Evolutionary conservation across 2,329 filamentous ascomycete species (phyloP), one percentile per base, ranked within the genome.

Genomic region (Botrytis fabae): DNA sequence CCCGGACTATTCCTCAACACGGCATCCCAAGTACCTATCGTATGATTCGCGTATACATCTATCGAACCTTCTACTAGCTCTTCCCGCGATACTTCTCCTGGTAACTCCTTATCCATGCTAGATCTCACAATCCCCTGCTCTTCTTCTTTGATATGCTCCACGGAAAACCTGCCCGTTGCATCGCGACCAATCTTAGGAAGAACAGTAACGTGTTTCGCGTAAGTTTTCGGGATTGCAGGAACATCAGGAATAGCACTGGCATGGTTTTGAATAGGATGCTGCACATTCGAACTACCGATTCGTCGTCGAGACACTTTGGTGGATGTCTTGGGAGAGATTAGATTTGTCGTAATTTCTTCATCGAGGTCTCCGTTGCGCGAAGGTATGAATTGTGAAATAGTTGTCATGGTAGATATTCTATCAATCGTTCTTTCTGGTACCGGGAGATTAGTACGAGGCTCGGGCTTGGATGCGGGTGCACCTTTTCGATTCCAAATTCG

Each of bases 101-200:
- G 3, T n/a, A 20, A 25, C 7, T 18, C 4, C 28, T 25, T 20
- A 32, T 42, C 38, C 18, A 20, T 6, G 10, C 20, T 32, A 8
- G 28, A 16, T 25, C 16, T 25, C 16, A 1, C 28, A 38, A 7
- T 2, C 14, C 7, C n/a, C 5, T 10, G 5, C 40, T 64, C 18
- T 32, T 18, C 65, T n/a, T 42, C 1, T 6, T 25, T 48, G 28
- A 69, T 69, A 42, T 57, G 1, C 10, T 69, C 65, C 4, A 57
- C 18, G 10, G n/a, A 69, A 57, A 69, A 69, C 18, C 35, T 32
- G 5, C 65, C 65, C 25, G 5, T 57, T 8, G 25, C 65, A 57
- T 57, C 65, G n/a, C 65, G 32, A 57, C 48, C 35, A 10, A 69
- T 57, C n/a, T 32, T 69, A 9, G 38, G 65, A 69, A 42, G 48